Evolutionary conservation across 257 asterid species (phyloP), one percentile per base, ranked within the genome.

Genomic region (Cordia subcordata): DNA sequence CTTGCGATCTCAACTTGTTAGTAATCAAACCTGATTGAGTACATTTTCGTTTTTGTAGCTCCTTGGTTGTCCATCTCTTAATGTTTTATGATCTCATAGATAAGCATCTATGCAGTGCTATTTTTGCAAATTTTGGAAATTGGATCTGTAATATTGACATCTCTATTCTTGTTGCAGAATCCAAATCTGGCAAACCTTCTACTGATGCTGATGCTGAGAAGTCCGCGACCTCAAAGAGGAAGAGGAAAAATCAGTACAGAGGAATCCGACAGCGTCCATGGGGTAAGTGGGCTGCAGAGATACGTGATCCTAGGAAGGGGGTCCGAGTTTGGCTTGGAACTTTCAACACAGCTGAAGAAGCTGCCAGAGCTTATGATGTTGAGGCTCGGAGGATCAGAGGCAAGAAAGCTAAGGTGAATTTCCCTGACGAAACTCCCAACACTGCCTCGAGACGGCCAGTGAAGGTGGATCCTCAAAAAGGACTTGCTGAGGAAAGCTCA

Each of bases 331-430:
- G 78, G 78, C 67, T 73, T 19, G 78, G 78, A 49, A 73, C 78
- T 49, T 73, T 63, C 39, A 90, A 85, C 72, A 86, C 99, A 53
- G 97, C 99, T 9, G 99, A 93, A 73, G 99, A 93, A 79, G 99
- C 78, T 58, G 78, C 71, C 16, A 58, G 64, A 37, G 78, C 74
- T 11, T 73, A 73, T 73, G 78, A 73, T 58, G 14, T 15, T 13
- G 78, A 68, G 42, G 74, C 78, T 21, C 32, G 64, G 49, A 58
- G 68, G 57, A 68, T 68, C 61, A 63, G 78, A 55, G 78, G 75
- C 45, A 58, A 56, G 51, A 73, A 68, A 73, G 78, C 75, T 1
- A 73, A 62, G 46, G 68, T 73, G 15, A 73, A 73, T 66, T 73
- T 73, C 54, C 71, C 78, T 14, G 68, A 67, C 16, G 63, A 72